Conservation (phyloP, 2,329 filamentous ascomycete genomes). For the Diaporthe sp. region DNA sequence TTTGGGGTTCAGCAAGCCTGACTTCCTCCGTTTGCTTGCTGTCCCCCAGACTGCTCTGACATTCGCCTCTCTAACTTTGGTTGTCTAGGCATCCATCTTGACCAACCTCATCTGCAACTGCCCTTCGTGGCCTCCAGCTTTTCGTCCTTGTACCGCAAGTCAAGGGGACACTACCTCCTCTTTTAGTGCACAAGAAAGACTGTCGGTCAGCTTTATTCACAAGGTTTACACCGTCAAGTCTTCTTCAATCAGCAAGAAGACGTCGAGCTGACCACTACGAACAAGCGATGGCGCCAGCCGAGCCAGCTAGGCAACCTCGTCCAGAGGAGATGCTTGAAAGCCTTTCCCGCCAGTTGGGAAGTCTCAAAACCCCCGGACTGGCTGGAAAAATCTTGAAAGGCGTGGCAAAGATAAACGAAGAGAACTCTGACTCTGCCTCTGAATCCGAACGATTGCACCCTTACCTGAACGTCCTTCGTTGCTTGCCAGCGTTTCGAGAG, state of each 20-base stretch:
- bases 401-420: neutral
- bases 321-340: neutral
- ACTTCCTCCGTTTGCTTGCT: no score
- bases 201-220: neutral
- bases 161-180: neutral
- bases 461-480: neutral
- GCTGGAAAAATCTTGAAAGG: neutral
- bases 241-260: neutral
- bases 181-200: neutral
- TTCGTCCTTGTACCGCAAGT: neutral
- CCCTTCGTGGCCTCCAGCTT: neutral
- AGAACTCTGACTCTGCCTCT: no score
- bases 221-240: neutral
- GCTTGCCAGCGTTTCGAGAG: neutral
- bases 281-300: neutral
- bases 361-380: neutral
- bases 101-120: neutral
- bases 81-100: neutral
- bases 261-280: neutral
- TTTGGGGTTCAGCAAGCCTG: no score
- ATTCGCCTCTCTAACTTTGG: neutral
- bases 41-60: no score
- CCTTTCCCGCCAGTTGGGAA: neutral
- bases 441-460: no score
- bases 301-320: neutral